Evolutionary conservation across 805 yeast genomes (phyloP), one percentile per base, ranked within the genome.

Genomic region (Saturnispora sekii): DNA sequence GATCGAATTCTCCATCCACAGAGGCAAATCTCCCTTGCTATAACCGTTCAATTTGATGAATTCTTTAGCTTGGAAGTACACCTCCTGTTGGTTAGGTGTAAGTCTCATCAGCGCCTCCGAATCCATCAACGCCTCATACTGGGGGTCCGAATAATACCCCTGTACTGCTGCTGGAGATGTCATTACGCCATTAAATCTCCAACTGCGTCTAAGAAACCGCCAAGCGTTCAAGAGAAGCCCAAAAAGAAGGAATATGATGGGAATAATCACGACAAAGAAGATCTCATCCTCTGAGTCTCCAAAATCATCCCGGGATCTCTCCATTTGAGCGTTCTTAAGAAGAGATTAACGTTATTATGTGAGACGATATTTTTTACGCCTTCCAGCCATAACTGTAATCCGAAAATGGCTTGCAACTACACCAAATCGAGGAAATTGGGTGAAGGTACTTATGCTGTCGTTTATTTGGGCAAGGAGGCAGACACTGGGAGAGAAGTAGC

Each of bases 391-490:
- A 4, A 21, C 26, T 21, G 8, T 21, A 21, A 21, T 21, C 26
- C 26, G 8, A 8, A 21, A 11, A 28, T 36, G 41, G 36, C 41
- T 4, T 15, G 52, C 3, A 52, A 60, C 28, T 67, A 67, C 43
- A 51, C 66, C 5, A 67, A 66, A 50, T 96, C 88, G 46, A 79
- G 76, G 52, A 89, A 88, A 59, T 97, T 93, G 28, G 99, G 99
- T 59, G 99, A 93, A 66, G 99, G 99, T 64, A 93, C 99, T 0
- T 93, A 90, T 67, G 99, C 99, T 39, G 95, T 89, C 45, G 99
- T 93, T 5, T 87, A 81, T 56, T 70, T 89, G 12, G 97, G 97
- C 2, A 77, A 72, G 35, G 83, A 83, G 58, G 53, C 68, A 10
- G 69, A 65, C 40, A 72, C 77, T 28, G 65, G 61, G 5, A 64